These are phyloP conservation scores for Lepidium didymum DNA, from an alignment of 345 rosid species.

Conservation along the genomic window DNA sequence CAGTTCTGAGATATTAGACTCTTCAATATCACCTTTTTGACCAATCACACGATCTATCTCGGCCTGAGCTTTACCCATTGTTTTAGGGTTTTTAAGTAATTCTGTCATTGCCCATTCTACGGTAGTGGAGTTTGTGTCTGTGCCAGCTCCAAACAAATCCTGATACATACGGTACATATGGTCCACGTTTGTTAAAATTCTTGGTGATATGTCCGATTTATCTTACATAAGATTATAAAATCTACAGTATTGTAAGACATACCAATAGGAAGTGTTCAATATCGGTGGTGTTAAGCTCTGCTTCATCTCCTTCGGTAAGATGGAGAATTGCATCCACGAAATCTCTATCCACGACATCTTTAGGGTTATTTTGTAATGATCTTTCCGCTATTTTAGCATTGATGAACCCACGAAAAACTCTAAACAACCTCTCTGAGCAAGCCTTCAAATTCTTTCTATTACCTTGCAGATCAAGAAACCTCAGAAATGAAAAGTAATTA, in stretches of 20 bases:
- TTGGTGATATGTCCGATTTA: neutral
- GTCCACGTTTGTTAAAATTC: neutral
- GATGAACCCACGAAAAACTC: constrained; percentile 11
- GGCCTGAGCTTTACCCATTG: constrained; percentile 36
- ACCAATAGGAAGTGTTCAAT: constrained; percentile 14
- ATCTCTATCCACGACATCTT: constrained; percentile 1
- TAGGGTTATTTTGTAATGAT: neutral
- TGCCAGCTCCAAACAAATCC: constrained; percentile 17
- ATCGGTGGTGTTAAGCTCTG: neutral
- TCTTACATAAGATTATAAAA: too few relatives aligned
- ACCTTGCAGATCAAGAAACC: constrained; percentile 18
- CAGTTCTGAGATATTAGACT: neutral
- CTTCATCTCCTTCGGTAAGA: constrained; percentile 6
- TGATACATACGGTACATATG: neutral
- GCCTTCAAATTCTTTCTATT: neutral
- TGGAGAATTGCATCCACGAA: constrained; percentile 9
- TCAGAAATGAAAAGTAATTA: constrained; percentile 9
- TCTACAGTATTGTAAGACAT: too few relatives aligned
- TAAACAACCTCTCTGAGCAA: neutral
- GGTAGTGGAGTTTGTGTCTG: constrained; percentile 26
- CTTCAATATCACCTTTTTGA: neutral
- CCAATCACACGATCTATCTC: constrained; percentile 36
- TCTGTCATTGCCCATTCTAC: constrained; percentile 86
- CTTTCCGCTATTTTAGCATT: constrained; percentile 13
- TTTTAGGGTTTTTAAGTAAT: constrained; percentile 42